Conservation (phyloP, 2,329 filamentous ascomycete species). For the Aspergillus glaucus region DNA sequence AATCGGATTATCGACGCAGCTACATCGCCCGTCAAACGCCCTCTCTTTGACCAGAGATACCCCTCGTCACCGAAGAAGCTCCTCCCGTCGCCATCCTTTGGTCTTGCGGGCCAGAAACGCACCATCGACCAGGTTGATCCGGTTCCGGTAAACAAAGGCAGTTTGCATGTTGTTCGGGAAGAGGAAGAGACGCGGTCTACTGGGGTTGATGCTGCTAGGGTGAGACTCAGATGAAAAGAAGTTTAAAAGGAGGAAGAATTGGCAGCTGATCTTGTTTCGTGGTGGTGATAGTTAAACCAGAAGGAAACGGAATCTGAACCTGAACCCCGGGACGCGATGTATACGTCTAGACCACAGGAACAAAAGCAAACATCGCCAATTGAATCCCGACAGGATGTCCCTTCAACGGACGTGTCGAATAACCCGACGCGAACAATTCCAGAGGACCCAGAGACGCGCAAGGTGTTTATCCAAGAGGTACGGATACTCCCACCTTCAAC, state of each 20-base stretch:
- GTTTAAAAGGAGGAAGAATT: background rate
- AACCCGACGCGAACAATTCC: constrained; percentile 17
- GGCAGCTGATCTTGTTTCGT: constrained; percentile 5
- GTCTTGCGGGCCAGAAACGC: constrained; percentile 32
- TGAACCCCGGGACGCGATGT: constrained; percentile 12
- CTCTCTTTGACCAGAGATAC: constrained; percentile 13
- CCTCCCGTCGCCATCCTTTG: constrained; percentile 25
- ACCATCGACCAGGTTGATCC: constrained; percentile 34
- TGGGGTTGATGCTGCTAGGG: constrained; percentile 12
- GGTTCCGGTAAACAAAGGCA: constrained; percentile 16
- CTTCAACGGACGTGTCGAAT: background rate
- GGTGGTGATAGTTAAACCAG: constrained; percentile 3
- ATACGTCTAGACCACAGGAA: constrained; percentile 10
- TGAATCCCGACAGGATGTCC: background rate
- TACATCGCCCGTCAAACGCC: constrained; percentile 23
- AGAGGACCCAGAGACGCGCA: constrained; percentile 30
- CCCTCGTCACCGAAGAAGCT: constrained; percentile 21
- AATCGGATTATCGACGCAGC: constrained; percentile 11
- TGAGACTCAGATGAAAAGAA: constrained; percentile 6
- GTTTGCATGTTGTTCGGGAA: constrained; percentile 6
- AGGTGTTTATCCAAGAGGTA: constrained; percentile 37
- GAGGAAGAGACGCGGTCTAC: constrained; percentile 6
- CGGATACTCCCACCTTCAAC: constrained; percentile 3
- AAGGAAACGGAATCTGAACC: no score
- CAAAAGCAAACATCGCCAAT: constrained; percentile 8